Conservation (phyloP, 106 monocot genomes). For the Dioscorea dumetorum region DNA sequence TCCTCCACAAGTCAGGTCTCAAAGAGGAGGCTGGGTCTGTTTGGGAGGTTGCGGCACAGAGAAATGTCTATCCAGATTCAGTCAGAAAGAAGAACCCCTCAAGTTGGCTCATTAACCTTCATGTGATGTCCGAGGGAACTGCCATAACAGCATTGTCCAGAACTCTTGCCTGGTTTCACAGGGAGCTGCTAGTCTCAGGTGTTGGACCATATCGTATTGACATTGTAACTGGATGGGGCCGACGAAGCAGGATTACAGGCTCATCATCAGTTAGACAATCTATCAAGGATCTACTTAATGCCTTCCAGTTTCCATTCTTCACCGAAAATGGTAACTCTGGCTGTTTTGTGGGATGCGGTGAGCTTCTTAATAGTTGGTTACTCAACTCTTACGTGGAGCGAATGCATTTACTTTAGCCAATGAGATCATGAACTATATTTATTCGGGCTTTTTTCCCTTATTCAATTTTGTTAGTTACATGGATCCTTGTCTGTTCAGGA, state of each 20-base stretch:
- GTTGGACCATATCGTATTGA: slow-evolving; percentile 50
- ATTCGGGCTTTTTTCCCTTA: no score
- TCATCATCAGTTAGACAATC: slow-evolving; percentile 77
- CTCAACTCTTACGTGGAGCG: slow-evolving; percentile 80
- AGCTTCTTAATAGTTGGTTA: slow-evolving; percentile 70
- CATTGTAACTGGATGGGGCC: slow-evolving; percentile 93
- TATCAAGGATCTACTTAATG: slow-evolving; percentile 58
- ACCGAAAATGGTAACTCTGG: slow-evolving; percentile 67
- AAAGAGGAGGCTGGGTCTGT: slow-evolving; percentile 93
- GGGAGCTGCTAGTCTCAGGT: slow-evolving; percentile 40
- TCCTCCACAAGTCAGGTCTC: slow-evolving; percentile 83
- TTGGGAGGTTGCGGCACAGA: slow-evolving; percentile 80
- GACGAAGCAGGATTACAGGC: slow-evolving; percentile 86
- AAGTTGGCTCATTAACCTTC: slow-evolving; percentile 91
- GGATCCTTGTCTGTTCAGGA: no score
- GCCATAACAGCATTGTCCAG: slow-evolving; percentile 81
- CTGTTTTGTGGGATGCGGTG: slow-evolving; percentile 86
- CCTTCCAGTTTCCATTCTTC: slow-evolving; percentile 74
- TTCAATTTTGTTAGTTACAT: no score
- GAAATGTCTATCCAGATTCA: slow-evolving; percentile 86
- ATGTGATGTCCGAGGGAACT: slow-evolving; percentile 97
- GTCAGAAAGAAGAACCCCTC: slow-evolving; percentile 55
- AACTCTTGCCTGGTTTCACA: slow-evolving; percentile 81
- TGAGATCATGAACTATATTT: background rate
- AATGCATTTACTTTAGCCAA: slow-evolving; percentile 80